phyloP scores from a whole-genome alignment of 2,329 filamentous ascomycete genomes.

The Sphaerulina vaccinii region DNA sequence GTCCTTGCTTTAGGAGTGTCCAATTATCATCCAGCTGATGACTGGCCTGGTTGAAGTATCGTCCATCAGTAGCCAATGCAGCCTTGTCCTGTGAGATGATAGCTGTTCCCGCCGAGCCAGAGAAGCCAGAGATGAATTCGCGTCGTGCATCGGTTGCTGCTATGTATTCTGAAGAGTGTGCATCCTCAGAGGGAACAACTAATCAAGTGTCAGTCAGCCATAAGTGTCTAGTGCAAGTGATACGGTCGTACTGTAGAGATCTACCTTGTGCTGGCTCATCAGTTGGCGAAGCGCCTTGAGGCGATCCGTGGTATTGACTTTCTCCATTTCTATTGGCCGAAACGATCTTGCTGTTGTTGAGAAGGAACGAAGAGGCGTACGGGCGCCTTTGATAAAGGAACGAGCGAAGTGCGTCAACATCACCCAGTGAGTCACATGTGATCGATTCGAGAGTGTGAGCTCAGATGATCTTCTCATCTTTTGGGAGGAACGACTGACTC shows the following conservation, averaged over 20 bases:
- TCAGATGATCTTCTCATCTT: too few relatives aligned
- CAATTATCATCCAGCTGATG: conserved; percentile 91
- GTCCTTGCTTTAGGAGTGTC: conserved; percentile 85
- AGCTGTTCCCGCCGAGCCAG: conserved; percentile 89
- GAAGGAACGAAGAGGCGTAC: conserved; percentile 23
- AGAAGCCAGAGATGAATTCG: conserved; percentile 90
- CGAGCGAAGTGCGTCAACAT: conserved; percentile 17
- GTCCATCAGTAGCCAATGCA: conserved; percentile 87
- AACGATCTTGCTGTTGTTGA: conserved; percentile 22
- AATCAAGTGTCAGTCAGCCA: conserved; percentile 40
- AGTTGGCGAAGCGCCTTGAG: conserved; percentile 74
- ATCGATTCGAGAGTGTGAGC: neutral
- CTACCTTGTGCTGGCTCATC: conserved; percentile 83
- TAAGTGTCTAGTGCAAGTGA: conserved; percentile 20
- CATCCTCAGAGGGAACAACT: conserved; percentile 97
- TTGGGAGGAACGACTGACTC: neutral
- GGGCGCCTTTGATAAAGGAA: conserved; percentile 10
- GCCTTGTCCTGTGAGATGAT: conserved; percentile 84
- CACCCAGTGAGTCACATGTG: conserved; percentile 12
- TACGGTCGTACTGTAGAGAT: conserved; percentile 76
- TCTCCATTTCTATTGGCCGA: conserved; percentile 62
- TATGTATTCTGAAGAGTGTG: conserved; percentile 97
- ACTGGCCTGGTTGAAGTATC: conserved; percentile 95
- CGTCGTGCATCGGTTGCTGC: conserved; percentile 90
- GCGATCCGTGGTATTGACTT: conserved; percentile 74